Percentiles rank a stretch among this genome's conserved stretches.
Conservation (phyloP, 257 asterid genomes). For the Nyctanthes arbortristis region DNA sequence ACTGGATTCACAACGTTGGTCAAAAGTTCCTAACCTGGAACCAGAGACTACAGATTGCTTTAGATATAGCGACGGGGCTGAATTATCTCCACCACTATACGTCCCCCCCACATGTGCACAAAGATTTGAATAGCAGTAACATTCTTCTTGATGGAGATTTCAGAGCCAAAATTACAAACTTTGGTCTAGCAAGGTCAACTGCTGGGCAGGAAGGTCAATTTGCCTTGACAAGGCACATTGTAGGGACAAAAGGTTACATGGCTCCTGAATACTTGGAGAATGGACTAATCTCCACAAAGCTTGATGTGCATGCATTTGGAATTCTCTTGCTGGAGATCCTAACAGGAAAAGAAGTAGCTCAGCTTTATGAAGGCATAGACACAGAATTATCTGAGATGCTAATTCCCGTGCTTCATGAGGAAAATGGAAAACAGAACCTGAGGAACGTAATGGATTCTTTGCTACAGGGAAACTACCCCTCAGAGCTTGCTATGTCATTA, state of each 20-base stretch:
- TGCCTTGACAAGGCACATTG: conserved; percentile 82
- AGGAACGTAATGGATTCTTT: conserved; percentile 54
- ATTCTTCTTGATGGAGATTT: conserved; percentile 63
- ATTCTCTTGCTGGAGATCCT: conserved; percentile 75
- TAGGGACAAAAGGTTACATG: conserved; percentile 97
- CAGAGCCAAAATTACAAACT: conserved; percentile 72
- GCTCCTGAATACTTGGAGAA: conserved; percentile 95
- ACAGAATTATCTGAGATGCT: conserved; percentile 37
- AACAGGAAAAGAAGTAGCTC: conserved; percentile 64
- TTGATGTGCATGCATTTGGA: conserved; percentile 87
- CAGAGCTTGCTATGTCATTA: conserved; percentile 45
- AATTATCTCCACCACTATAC: conserved; percentile 83
- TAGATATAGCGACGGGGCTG: conserved; percentile 75
- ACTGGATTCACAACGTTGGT: conserved; percentile 43
- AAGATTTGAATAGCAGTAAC: conserved; percentile 62
- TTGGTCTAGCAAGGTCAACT: conserved; percentile 70
- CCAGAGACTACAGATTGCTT: conserved; percentile 61
- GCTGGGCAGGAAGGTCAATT: conserved; percentile 67
- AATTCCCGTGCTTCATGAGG: conserved; percentile 39
- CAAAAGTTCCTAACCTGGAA: conserved; percentile 44
- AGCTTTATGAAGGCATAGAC: conserved; percentile 31
- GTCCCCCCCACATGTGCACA: conserved; percentile 78
- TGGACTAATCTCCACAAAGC: conserved; percentile 75
- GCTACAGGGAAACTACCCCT: conserved; percentile 56
- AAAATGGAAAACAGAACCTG: conserved; percentile 38